These are phyloP conservation scores for Pythium guiyangense DNA, from an alignment of 352 stramenopile genomes.

Conservation along the genomic window DNA sequence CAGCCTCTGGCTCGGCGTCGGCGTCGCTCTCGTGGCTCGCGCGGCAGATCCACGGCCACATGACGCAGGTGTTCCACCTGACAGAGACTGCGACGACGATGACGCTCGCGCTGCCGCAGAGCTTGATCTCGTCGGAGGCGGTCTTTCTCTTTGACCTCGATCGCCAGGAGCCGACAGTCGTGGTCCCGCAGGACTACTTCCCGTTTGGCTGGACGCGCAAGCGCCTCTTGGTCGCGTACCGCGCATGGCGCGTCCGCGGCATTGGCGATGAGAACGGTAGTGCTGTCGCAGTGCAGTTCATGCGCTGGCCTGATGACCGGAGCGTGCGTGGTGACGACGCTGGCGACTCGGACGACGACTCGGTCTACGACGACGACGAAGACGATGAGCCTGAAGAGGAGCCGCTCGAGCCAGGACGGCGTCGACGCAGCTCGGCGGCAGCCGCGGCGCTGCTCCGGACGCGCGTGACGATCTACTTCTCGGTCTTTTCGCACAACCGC, in stretches of 20 bases:
- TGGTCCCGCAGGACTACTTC: conserved; percentile 52
- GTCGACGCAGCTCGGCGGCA: conserved; percentile 1
- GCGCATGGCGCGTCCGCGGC: conserved; percentile 53
- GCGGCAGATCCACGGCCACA: conserved; percentile 49
- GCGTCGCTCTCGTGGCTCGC: conserved; percentile 43
- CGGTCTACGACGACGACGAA: conserved; percentile 27
- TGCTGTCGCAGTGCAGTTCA: conserved; percentile 47
- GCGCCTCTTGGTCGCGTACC: conserved; percentile 53
- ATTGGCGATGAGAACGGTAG: conserved; percentile 46
- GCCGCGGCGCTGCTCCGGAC: conserved; percentile 36
- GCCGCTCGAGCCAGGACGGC: conserved; percentile 16
- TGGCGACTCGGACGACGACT: conserved; percentile 11
- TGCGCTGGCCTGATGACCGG: conserved; percentile 52
- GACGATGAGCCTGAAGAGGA: conserved; percentile 48
- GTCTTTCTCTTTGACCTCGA: conserved; percentile 51
- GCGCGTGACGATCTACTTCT: conserved; percentile 64
- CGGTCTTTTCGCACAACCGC: conserved; percentile 33
- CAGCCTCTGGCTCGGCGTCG: conserved; percentile 17
- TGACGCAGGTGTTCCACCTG: conserved; percentile 44
- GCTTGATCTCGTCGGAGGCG: conserved; percentile 43
- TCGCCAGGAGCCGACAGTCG: conserved; percentile 32
- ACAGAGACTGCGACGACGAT: conserved; percentile 58
- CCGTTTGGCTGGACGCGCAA: conserved; percentile 47
- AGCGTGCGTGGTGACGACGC: not conserved
- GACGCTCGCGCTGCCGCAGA: conserved; percentile 53